Conservation (phyloP, 441 rosid species). For the Bruguiera hainesii region DNA sequence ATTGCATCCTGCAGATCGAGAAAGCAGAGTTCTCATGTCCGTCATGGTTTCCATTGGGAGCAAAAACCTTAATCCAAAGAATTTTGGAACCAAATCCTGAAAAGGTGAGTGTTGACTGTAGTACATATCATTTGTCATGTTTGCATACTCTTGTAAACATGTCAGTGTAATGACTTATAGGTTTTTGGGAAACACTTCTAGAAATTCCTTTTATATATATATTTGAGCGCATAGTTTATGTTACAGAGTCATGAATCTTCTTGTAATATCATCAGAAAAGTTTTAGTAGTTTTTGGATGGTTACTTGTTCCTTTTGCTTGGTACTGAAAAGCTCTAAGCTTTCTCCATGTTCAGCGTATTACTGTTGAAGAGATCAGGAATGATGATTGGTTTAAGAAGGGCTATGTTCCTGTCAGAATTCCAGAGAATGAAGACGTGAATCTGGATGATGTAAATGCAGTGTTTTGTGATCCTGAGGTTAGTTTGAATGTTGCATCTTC, state of each 20-base stretch:
- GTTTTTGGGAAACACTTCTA: too few relatives aligned
- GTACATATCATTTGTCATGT: constrained; percentile 5
- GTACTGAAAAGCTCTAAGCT: constrained; percentile 18
- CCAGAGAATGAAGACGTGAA: constrained; percentile 85
- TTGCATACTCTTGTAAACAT: neutral
- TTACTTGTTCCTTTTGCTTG: constrained; percentile 17
- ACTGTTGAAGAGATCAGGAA: constrained; percentile 73
- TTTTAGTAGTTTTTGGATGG: constrained; percentile 7
- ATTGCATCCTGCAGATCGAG: constrained; percentile 55
- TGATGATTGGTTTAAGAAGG: constrained; percentile 79
- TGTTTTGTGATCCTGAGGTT: constrained; percentile 88
- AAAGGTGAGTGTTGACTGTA: constrained; percentile 50
- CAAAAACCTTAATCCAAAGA: constrained; percentile 71
- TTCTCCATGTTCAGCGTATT: constrained; percentile 57
- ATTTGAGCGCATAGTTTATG: too few relatives aligned
- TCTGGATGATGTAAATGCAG: constrained; percentile 93
- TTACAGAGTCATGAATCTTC: neutral
- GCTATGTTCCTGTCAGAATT: constrained; percentile 63
- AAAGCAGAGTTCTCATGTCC: constrained; percentile 92
- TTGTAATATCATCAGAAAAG: neutral
- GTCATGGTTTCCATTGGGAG: constrained; percentile 85
- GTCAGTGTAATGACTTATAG: neutral
- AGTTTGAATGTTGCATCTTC: constrained; percentile 16
- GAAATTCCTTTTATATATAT: too few relatives aligned
- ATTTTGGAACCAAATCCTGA: constrained; percentile 92